Conservation (phyloP, 768 basidiomycete genomes). For the Cystofilobasidium macerans region DNA sequence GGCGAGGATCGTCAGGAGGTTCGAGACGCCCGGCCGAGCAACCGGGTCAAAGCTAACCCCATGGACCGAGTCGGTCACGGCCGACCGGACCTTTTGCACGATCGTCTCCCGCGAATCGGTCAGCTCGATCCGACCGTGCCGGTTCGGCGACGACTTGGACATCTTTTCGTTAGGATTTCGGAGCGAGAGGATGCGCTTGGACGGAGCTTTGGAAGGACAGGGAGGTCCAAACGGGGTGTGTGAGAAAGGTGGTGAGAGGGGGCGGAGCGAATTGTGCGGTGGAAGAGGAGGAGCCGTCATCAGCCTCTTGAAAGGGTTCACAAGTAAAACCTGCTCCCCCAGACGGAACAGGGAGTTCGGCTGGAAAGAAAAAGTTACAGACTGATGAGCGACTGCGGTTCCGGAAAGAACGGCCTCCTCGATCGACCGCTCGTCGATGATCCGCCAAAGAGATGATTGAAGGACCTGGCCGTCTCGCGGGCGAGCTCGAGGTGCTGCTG, state of each 20-base stretch:
- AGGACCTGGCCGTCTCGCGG: conserved; percentile 68
- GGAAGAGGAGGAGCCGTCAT: too few species aligned
- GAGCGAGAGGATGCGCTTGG: conserved; percentile 73
- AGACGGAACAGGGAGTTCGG: too few species aligned
- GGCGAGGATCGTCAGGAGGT: conserved; percentile 66
- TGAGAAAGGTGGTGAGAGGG: not conserved
- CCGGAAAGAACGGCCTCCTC: conserved; percentile 50
- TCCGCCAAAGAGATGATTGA: conserved; percentile 62
- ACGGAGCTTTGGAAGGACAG: conserved; percentile 48
- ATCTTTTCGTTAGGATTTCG: conserved; percentile 78
- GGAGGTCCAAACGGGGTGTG: not conserved
- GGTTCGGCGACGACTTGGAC: conserved; percentile 81
- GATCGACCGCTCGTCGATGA: too few species aligned
- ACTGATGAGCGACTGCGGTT: conserved; percentile 68
- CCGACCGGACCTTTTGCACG: conserved; percentile 56
- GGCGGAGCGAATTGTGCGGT: too few species aligned
- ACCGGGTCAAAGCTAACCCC: conserved; percentile 67
- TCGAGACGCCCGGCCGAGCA: conserved; percentile 69
- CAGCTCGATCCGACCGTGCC: conserved; percentile 70
- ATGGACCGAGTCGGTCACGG: conserved; percentile 69
- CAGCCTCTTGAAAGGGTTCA: too few species aligned
- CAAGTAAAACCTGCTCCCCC: too few species aligned
- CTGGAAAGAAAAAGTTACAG: conserved; percentile 34
- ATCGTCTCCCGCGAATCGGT: conserved; percentile 61
- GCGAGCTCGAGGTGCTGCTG: conserved; percentile 83